Base-by-base conservation (phyloP, 2,329 filamentous ascomycete species). In the Xylaria sp. region DNA sequence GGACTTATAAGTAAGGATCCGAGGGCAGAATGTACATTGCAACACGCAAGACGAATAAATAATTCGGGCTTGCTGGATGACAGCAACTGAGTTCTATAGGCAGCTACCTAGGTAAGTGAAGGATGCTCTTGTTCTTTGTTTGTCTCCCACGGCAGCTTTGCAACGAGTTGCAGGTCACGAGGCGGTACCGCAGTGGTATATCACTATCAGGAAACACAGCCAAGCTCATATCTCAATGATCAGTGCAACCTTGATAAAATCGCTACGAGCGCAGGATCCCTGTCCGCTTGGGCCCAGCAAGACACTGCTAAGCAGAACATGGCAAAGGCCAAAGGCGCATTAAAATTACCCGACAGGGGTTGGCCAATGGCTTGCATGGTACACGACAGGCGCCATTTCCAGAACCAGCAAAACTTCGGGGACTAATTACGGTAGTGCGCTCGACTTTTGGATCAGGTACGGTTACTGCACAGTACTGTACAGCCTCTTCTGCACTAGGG, bases 331-430 rank as follows among this genome's bases (percentile, higher is more conserved):
- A 52, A 62, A 69, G 64, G 68, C 62, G 67, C 55, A 62, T 68
- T 71, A 65, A 73, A 69, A 73, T 72, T 72, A 63, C 59, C 35
- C 52, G 65, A 62, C 69, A 69, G 62, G 71, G 71, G 49, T 62
- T 13, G 27, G 15, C 69, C 61, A 67, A 71, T 69, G 51, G 62
- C 49, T 41, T n/a, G n/a, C n/a, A n/a, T n/a, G n/a, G n/a, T n/a
- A n/a, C n/a, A n/a, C n/a, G 55, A 15, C 13, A 8, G 49, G 29
- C 51, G 49, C 46, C 54, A 33, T 49, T 66, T 64, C 52, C 56
- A 56, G 54, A 54, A 54, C 61, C 57, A 67, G 66, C 54, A 68
- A 64, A 29, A 51, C 55, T 17, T 47, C 29, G 29, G 40, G 31
- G 33, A 40, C 38, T 58, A 53, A 41, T 47, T 46, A 23, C 25